Conservation (phyloP, 192 early-diverging fungal species). For the Backusella sp. region DNA sequence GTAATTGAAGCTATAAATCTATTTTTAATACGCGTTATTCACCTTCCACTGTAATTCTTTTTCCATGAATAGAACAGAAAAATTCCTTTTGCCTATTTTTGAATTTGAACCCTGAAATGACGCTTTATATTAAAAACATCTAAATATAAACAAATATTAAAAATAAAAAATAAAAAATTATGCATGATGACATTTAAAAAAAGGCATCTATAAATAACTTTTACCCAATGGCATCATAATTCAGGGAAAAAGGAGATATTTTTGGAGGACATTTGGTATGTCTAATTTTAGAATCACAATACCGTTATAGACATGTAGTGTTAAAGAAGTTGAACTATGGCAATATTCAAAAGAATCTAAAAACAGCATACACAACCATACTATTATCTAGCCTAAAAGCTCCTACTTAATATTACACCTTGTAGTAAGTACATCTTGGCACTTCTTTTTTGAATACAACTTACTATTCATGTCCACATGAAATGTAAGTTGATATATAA, state of each 20-base stretch:
- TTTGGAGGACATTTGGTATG: not conserved
- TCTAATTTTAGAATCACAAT: not conserved
- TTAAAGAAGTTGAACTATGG: not conserved
- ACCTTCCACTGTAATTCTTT: not conserved
- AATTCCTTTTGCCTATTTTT: not conserved
- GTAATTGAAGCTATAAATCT: not conserved
- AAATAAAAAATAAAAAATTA: not conserved
- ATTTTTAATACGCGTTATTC: not conserved
- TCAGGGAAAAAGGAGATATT: not conserved
- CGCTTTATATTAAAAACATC: not conserved
- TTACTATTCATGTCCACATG: not conserved
- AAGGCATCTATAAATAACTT: not conserved
- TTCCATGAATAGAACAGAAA: not conserved
- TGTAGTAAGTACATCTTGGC: not conserved
- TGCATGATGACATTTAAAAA: not conserved
- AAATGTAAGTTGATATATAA: not conserved
- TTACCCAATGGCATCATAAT: not conserved
- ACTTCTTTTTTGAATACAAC: not conserved
- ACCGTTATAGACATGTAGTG: not conserved
- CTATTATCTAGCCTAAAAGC: not conserved
- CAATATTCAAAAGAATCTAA: not conserved
- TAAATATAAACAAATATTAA: slow-evolving; percentile 3
- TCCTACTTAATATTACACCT: not conserved
- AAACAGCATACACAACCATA: not conserved
- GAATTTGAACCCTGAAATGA: not conserved